These are phyloP conservation scores for Cryptosporidium felis DNA, from an alignment of 169 alveolate genomes.

Conservation along the genomic window DNA sequence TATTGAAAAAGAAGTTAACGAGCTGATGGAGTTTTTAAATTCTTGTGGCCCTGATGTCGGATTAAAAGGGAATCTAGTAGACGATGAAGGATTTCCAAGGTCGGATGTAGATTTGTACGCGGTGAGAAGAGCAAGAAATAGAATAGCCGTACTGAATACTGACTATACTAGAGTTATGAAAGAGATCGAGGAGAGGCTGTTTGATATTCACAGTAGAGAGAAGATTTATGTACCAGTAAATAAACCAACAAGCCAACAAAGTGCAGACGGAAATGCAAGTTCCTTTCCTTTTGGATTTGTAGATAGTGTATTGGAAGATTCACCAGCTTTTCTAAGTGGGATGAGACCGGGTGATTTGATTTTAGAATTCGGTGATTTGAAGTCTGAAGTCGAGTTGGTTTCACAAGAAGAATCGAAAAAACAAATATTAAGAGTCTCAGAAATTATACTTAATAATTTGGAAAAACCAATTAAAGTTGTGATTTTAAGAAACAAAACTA, in stretches of 20 bases:
- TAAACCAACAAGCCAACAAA: not conserved
- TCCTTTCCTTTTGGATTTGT: slow-evolving; percentile 44
- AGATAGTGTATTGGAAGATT: slow-evolving; percentile 22
- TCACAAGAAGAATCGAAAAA: slow-evolving; percentile 39
- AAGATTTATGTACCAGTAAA: slow-evolving; percentile 15
- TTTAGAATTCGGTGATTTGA: slow-evolving; percentile 6
- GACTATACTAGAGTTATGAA: slow-evolving; percentile 47
- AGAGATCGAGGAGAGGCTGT: slow-evolving; percentile 23
- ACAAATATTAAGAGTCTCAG: not conserved
- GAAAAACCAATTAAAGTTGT: slow-evolving; percentile 7
- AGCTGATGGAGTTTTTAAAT: slow-evolving; percentile 35
- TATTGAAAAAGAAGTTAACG: slow-evolving; percentile 38
- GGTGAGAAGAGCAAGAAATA: slow-evolving; percentile 61
- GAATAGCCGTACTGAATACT: slow-evolving; percentile 46
- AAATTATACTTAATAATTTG: not conserved
- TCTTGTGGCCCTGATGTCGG: slow-evolving; percentile 66
- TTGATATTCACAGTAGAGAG: slow-evolving; percentile 29
- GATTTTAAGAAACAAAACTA: not conserved
- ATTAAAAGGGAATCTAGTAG: slow-evolving; percentile 34
- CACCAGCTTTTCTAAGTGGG: slow-evolving; percentile 64
- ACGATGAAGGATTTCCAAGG: slow-evolving; percentile 68
- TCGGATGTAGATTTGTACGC: slow-evolving; percentile 55
- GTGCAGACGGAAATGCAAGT: not conserved
- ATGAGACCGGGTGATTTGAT: slow-evolving; percentile 40
- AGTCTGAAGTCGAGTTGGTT: not conserved